These are phyloP conservation scores for Ziziphus jujuba DNA, from an alignment of 306 rosid species.

Conservation along the genomic window DNA sequence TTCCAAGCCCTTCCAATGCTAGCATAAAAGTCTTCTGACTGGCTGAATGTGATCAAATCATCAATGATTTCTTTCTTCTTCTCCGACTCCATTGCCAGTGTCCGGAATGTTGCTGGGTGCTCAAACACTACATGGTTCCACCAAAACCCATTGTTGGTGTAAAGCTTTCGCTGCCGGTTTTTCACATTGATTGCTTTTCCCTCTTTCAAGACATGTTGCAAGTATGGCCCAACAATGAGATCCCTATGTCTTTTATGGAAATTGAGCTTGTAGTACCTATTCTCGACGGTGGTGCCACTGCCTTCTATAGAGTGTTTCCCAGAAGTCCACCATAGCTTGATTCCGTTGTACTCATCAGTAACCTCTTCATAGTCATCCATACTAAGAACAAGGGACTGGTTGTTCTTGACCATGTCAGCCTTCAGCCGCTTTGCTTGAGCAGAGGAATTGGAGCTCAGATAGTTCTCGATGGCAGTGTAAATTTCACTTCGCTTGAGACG, in stretches of 20 bases:
- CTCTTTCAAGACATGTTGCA: slow-evolving; percentile 52
- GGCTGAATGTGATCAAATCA: slow-evolving; percentile 57
- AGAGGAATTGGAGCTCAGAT: slow-evolving; percentile 58
- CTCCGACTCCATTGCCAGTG: slow-evolving; percentile 58
- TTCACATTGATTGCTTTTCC: slow-evolving; percentile 50
- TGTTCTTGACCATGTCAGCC: slow-evolving; percentile 60
- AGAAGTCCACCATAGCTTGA: slow-evolving; percentile 80
- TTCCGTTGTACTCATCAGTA: slow-evolving; percentile 58
- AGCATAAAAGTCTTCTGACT: slow-evolving; percentile 52
- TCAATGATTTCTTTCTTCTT: slow-evolving; percentile 56
- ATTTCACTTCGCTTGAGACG: slow-evolving; percentile 75
- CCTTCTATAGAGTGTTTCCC: slow-evolving; percentile 41
- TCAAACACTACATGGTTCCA: slow-evolving; percentile 77
- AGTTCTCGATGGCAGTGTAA: slow-evolving; percentile 67
- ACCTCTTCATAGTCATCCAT: slow-evolving; percentile 95
- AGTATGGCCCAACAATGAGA: slow-evolving; percentile 42
- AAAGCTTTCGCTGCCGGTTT: slow-evolving; percentile 68
- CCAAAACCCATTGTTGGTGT: slow-evolving; percentile 50
- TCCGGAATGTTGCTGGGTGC: slow-evolving; percentile 73
- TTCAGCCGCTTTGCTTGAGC: slow-evolving; percentile 77
- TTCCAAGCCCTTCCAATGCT: slow-evolving; percentile 85
- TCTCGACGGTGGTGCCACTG: slow-evolving; percentile 52
- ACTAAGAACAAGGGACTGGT: slow-evolving; percentile 60
- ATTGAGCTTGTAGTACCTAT: slow-evolving; percentile 59
- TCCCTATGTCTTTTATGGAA: slow-evolving; percentile 64